Evolutionary conservation across 352 stramenopile genomes (phyloP).

Genomic region (Achlya hypogyna): DNA sequence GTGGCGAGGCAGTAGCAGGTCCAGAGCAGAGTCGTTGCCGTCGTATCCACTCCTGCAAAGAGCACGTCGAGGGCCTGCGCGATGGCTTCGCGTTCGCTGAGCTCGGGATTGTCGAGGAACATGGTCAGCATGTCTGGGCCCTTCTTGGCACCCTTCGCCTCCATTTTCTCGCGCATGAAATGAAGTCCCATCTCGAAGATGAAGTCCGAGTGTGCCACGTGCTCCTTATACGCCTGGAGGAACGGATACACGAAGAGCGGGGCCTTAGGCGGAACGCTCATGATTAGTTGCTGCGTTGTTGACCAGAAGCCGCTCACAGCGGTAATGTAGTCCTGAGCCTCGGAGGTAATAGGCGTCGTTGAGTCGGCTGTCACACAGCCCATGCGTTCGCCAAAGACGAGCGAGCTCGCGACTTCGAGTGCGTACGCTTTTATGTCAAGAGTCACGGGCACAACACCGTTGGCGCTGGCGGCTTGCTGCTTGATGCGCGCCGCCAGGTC

Average conservation of each 20-base stretch:
- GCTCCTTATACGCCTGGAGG: not conserved
- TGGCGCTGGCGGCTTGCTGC: not conserved
- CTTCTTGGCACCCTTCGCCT: not conserved
- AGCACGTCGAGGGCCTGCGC: not conserved
- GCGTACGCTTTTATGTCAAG: not conserved
- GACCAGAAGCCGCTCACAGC: not conserved
- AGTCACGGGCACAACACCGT: not conserved
- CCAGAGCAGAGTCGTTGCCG: not conserved
- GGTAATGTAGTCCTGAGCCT: not conserved
- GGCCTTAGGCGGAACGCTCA: not conserved
- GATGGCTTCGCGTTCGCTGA: not conserved
- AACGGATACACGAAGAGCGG: not conserved
- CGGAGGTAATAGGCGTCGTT: not conserved
- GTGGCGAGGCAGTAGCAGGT: not conserved
- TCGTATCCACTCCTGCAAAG: not conserved
- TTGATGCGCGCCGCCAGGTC: not conserved
- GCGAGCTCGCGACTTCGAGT: not conserved
- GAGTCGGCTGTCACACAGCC: not conserved
- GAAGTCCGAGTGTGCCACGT: not conserved
- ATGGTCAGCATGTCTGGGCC: not conserved
- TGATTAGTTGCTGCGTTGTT: not conserved
- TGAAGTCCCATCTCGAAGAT: not conserved
- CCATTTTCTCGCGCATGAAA: not conserved
- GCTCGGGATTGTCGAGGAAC: not conserved
- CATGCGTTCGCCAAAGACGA: constrained; percentile 6